Evolutionary conservation across 192 early-diverging fungal species (phyloP).

Genomic region (Piromyces finnis): DNA sequence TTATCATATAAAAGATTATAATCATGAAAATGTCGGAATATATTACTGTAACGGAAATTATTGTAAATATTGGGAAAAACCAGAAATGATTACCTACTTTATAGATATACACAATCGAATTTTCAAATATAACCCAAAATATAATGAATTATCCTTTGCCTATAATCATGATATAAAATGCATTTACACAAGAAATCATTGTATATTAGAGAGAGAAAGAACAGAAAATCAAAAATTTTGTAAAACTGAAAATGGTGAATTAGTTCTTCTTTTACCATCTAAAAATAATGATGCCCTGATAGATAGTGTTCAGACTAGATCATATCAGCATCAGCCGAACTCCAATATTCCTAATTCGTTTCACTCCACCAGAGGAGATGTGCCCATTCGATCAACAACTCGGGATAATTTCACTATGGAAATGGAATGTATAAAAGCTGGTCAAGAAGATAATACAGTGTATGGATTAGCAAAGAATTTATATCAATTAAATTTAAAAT

Average conservation of each 20-base stretch:
- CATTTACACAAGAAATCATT: background rate
- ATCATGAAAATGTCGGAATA: background rate
- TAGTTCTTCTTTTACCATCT: background rate
- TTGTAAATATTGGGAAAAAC: background rate
- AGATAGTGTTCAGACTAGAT: no score
- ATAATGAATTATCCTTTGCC: background rate
- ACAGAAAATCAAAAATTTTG: background rate
- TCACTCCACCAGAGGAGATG: no score
- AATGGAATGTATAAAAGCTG: background rate
- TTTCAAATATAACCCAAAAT: background rate
- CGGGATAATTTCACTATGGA: background rate
- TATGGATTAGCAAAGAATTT: background rate
- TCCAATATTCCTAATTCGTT: no score
- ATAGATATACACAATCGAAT: background rate
- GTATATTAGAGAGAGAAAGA: background rate
- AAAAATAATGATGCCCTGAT: background rate
- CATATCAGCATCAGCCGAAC: no score
- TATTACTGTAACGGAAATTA: background rate
- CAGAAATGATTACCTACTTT: background rate
- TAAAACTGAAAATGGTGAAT: background rate
- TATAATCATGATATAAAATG: background rate
- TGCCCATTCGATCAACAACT: no score
- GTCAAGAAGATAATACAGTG: background rate
- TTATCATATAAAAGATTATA: background rate
- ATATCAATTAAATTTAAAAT: background rate